These are phyloP conservation scores for Potentilla sterilis DNA, from an alignment of 306 rosid species.

Conservation along the genomic window DNA sequence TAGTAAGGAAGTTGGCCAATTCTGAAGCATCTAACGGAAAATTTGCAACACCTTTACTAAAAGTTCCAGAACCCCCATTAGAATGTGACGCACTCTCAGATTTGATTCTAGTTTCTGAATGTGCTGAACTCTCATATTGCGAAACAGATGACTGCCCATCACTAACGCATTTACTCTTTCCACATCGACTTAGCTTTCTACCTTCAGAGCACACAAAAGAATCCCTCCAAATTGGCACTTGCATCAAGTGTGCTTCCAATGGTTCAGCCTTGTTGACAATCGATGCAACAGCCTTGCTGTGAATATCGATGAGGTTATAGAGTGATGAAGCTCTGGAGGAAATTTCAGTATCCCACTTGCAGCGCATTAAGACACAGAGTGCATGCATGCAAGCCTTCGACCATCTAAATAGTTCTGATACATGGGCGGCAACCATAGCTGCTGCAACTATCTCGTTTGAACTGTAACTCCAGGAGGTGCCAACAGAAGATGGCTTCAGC, in stretches of 20 bases:
- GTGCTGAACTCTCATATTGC: constrained; percentile 32
- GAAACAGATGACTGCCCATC: constrained; percentile 46
- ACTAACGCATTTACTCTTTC: constrained; percentile 46
- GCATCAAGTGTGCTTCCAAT: constrained; percentile 74
- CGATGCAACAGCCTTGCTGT: constrained; percentile 88
- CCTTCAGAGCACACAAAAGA: constrained; percentile 39
- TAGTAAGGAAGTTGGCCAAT: constrained; percentile 91
- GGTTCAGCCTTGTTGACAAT: constrained; percentile 90
- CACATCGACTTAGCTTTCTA: constrained; percentile 47
- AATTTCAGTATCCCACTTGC: constrained; percentile 92
- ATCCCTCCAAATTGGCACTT: constrained; percentile 55
- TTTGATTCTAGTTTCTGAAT: constrained; percentile 39
- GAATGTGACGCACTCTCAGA: constrained; percentile 41
- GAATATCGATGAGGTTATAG: constrained; percentile 88
- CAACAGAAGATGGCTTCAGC: constrained; percentile 90
- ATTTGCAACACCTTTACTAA: constrained; percentile 61
- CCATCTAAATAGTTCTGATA: constrained; percentile 85
- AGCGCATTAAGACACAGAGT: constrained; percentile 77
- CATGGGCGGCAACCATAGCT: constrained; percentile 99
- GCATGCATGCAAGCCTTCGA: constrained; percentile 99
- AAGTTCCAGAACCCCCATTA: constrained; percentile 48
- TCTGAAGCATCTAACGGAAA: constrained; percentile 86
- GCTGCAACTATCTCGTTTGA: constrained; percentile 98
- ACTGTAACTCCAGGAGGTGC: constrained; percentile 97
- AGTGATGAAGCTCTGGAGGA: constrained; percentile 81